These are phyloP conservation scores for Drechslerella dactyloides DNA, from an alignment of 2,329 filamentous ascomycete genomes.

Conservation along the genomic window DNA sequence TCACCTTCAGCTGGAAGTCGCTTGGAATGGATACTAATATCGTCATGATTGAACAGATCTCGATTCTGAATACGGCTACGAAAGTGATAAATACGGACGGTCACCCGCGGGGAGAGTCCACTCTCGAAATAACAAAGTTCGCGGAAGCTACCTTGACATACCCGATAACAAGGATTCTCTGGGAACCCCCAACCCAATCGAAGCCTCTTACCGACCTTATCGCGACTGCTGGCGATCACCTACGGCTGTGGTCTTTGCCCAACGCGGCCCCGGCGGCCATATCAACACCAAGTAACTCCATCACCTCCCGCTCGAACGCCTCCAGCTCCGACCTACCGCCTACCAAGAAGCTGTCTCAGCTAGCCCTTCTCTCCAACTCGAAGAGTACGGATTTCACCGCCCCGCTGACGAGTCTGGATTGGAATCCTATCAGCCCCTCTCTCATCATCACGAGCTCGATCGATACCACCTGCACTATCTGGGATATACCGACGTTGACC, in stretches of 20 bases:
- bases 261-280: conserved; percentile 64
- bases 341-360: conserved; percentile 81
- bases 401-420: conserved; percentile 92
- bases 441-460: conserved; percentile 99
- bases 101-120: conserved; percentile 60
- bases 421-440: conserved; percentile 96
- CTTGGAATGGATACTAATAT: neutral
- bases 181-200: conserved; percentile 92
- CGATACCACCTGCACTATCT: conserved; percentile 98
- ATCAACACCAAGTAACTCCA: conserved; percentile 67
- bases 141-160: conserved; percentile 98
- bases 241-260: conserved; percentile 91
- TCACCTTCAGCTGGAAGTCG: conserved; percentile 55
- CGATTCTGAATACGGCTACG: conserved; percentile 40
- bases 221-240: conserved; percentile 91
- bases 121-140: conserved; percentile 84
- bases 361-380: conserved; percentile 93
- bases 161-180: conserved; percentile 90
- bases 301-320: conserved; percentile 70
- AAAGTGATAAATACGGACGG: conserved; percentile 45
- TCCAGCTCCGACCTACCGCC: conserved; percentile 66
- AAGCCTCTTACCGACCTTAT: conserved; percentile 95
- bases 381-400: conserved; percentile 98
- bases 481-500: conserved; percentile 97
- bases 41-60: no score